Base-by-base conservation (phyloP, 2,329 filamentous ascomycete genomes). In the Hortaea sp. region DNA sequence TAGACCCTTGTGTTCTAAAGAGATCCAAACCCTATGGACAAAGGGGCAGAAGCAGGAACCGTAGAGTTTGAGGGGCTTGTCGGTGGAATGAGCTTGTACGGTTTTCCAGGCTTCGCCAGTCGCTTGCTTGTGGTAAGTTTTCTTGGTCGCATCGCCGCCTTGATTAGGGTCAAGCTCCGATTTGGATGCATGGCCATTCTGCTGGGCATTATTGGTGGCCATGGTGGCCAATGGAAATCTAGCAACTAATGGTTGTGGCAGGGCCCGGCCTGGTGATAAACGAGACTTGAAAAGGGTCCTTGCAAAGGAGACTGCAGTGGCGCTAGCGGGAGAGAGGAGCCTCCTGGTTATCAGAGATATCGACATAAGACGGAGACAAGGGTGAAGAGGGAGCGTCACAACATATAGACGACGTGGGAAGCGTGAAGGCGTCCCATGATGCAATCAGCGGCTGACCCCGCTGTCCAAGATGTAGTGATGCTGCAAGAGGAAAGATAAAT, bases 1-100 rank as follows among this genome's bases (percentile, higher is more conserved):
- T 6, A 92, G 73, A 12, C 78, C 76, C 63, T 92, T 92, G 57
- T 81, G 73, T 63, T 94, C 87, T 32, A 94, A 73, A 1, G 87
- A 84, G 53, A 94, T 92, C 88, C 88, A 94, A 28, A 92, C 84
- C 12, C 87, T 79, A 62, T 94, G 87, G 1, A 88, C 87, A 61
- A 90, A 92, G 28, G 87, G 87, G 59, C 88, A 94, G 64, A 88
- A 92, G 62, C 85, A 89, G 56, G 83, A 84, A 29, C 85, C 85
- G 61, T 84, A 94, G 1, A 94, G 70, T 64, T 88, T 89, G 42
- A 94, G 65, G 6, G 82, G 77, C 50, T 77, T 71, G 5, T 88
- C 83, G 49, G 78, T 78, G n/a, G 76, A 72, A 57, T 87, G 88
- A 44, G 76, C 81, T 59, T 79, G 78, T 6, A 77, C 82, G 2